These are phyloP conservation scores for Mychonastes homosphaera DNA, from an alignment of 139 green algal genomes.

Conservation along the genomic window DNA sequence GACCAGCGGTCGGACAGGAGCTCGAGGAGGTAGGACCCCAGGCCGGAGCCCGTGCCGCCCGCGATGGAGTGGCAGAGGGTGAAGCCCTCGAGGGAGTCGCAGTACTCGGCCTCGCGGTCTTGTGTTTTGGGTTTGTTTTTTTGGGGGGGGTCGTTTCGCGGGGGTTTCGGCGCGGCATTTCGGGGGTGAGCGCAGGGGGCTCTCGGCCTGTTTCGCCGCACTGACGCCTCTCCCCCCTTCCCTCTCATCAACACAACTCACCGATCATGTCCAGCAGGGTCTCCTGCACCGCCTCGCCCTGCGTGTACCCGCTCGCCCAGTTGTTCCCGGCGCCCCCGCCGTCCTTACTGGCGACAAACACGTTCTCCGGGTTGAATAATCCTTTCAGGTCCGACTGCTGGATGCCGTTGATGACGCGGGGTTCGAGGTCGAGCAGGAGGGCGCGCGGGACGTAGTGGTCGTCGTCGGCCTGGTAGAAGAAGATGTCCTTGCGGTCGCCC, in stretches of 20 bases:
- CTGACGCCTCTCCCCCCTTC: background rate
- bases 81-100: constrained; percentile 95
- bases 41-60: constrained; percentile 88
- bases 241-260: constrained; percentile 9
- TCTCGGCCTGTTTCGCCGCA: background rate
- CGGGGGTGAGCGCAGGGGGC: background rate
- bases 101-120: constrained; percentile 96
- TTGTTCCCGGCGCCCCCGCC: constrained; percentile 98
- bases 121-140: background rate
- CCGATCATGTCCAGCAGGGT: constrained; percentile 98
- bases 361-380: constrained; percentile 98
- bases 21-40: constrained; percentile 97
- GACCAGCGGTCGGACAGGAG: constrained; percentile 83
- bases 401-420: constrained; percentile 93
- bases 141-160: background rate
- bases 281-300: constrained; percentile 83
- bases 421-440: constrained; percentile 94
- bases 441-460: constrained; percentile 95
- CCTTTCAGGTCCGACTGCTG: constrained; percentile 85
- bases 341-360: constrained; percentile 82
- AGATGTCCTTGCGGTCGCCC: constrained; percentile 97
- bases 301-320: constrained; percentile 90
- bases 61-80: constrained; percentile 95
- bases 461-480: constrained; percentile 99
- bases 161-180: background rate